Evolutionary conservation across 331 rosid species (phyloP), one percentile per base, ranked within the genome.

Genomic region (Erythrophleum ivorense): DNA sequence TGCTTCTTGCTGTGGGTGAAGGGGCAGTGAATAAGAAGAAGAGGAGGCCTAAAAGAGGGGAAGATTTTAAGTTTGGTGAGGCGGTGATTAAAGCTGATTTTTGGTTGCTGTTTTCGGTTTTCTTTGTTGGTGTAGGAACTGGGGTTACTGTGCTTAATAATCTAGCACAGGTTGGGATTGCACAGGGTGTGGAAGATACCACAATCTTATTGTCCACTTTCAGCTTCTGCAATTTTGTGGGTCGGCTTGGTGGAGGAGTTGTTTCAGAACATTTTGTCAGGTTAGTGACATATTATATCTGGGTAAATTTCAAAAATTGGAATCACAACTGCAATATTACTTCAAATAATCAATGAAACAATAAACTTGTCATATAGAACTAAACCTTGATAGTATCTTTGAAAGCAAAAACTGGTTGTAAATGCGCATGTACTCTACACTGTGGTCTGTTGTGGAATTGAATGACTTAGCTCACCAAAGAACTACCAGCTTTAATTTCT

Each of bases 1-100:
- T 89, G 95, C 97, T 94, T 89, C 97, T 94, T 38, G 97, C 97
- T 2, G 86, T 81, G 85, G 98, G 98, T 21, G 98, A 94, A 87
- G 97, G 98, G 54, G 98, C 97, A 8, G 91, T 94, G 74, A 89
- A 86, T 84, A 89, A 87, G 90, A 90, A 88, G 92, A 94, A 74
- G 91, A 88, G 95, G 79, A 85, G 87, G 85, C 98, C 98, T 10
- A 91, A 86, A 82, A 89, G 98, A 40, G 98, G 98, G 80, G 98
- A 94, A 50, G 97, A 94, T 86, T 94, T 94, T 78, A 87, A 72
- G 48, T 89, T 94, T 67, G 78, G 75, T 0, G 94, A 94, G 90
- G 98, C 97, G 9, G 60, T 90, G 43, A 55, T 94, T 60, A 94
- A 94, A 88, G 97, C 97, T 19, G 98, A 94, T 83, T 94, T 89